These are phyloP conservation scores for Phytopythium helicoides DNA, from an alignment of 352 stramenopile species.

Conservation along the genomic window DNA sequence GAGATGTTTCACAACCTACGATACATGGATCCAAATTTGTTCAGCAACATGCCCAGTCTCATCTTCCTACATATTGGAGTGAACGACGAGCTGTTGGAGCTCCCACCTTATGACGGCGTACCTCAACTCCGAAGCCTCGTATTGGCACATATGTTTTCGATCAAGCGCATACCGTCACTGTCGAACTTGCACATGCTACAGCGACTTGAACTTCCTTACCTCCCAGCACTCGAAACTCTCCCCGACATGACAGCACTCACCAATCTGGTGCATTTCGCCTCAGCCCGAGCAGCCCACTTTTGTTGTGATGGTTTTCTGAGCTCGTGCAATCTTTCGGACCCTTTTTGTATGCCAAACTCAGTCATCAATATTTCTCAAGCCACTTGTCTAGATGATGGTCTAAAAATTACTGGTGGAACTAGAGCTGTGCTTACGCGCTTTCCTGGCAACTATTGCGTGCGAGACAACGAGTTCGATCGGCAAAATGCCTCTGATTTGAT, in stretches of 20 bases:
- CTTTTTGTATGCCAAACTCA: constrained; percentile 15
- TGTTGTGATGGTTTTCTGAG: constrained; percentile 39
- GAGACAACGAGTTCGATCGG: constrained; percentile 3
- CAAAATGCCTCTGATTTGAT: constrained; percentile 8
- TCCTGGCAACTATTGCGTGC: constrained; percentile 9
- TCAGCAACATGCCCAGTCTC: constrained; percentile 18
- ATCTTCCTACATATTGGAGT: constrained; percentile 12
- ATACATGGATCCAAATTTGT: constrained; percentile 12
- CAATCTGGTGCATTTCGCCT: constrained; percentile 13
- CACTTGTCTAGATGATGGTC: constrained; percentile 8
- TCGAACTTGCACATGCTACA: constrained; percentile 9
- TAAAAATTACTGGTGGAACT: not conserved
- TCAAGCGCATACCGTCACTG: constrained; percentile 18
- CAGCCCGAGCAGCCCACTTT: not conserved
- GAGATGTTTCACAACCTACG: constrained; percentile 7
- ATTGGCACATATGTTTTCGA: constrained; percentile 14
- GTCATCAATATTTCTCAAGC: constrained; percentile 6
- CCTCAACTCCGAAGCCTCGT: constrained; percentile 13
- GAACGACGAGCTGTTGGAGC: constrained; percentile 3
- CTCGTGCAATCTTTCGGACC: constrained; percentile 20
- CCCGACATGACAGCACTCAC: constrained; percentile 16
- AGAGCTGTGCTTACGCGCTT: constrained; percentile 17
- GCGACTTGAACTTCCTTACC: constrained; percentile 8
- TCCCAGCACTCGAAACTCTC: constrained; percentile 11
- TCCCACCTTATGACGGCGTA: constrained; percentile 16